Evolutionary conservation across 176 grass and related monocot species (phyloP).

Genomic region (Oryza rufipogon): DNA sequence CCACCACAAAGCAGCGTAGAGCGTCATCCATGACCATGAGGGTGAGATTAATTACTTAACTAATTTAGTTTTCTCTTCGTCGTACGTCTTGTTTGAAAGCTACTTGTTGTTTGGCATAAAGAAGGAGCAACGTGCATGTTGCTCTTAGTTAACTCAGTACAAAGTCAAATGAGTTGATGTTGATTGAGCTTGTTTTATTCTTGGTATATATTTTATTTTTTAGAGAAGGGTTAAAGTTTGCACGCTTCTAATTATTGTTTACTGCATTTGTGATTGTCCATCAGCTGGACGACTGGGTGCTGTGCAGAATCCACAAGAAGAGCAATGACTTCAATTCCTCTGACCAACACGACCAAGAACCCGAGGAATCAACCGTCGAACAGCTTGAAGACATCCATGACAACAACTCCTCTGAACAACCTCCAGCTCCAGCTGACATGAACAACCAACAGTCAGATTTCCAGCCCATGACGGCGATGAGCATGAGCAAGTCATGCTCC

Average conservation of each 20-base stretch:
- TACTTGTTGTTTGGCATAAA: neutral
- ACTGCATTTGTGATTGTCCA: neutral
- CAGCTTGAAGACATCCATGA: constrained; percentile 19
- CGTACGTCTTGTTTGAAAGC: neutral
- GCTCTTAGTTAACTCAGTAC: neutral
- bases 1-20: constrained; percentile 5
- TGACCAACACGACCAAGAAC: constrained; percentile 42
- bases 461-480: neutral
- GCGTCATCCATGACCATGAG: constrained; percentile 56
- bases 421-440: neutral
- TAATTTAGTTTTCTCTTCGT: neutral
- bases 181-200: neutral
- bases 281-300: constrained; percentile 86
- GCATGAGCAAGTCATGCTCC: constrained; percentile 49
- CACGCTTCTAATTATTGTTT: neutral
- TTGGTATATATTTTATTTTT: too few relatives aligned
- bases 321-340: constrained; percentile 24
- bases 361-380: constrained; percentile 35
- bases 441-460: neutral
- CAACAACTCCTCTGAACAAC: constrained; percentile 2
- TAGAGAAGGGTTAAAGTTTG: neutral
- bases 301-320: constrained; percentile 79
- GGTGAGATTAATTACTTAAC: constrained; percentile 13
- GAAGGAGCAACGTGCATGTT: neutral
- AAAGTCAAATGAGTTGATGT: neutral